These are phyloP conservation scores for Plicaturopsis crispa DNA, from an alignment of 768 basidiomycete species.

Conservation along the genomic window DNA sequence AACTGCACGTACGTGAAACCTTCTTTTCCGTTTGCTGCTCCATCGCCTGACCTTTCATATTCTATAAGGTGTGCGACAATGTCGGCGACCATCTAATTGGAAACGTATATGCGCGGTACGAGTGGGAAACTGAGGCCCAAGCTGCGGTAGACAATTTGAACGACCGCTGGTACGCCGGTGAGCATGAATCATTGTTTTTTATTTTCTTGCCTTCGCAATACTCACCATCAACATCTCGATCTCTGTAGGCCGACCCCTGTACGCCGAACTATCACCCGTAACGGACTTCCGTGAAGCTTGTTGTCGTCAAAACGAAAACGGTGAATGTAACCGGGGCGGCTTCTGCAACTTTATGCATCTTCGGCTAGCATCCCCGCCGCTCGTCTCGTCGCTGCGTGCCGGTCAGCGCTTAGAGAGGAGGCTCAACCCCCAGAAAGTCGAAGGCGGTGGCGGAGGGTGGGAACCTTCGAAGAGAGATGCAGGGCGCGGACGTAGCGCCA, in stretches of 20 bases:
- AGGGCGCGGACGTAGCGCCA: constrained; percentile 66
- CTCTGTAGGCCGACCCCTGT: constrained; percentile 75
- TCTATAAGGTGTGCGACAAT: constrained; percentile 84
- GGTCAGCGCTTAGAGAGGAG: constrained; percentile 83
- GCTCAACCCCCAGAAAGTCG: constrained; percentile 56
- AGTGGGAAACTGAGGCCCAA: constrained; percentile 98
- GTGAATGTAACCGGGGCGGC: constrained; percentile 95
- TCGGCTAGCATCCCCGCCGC: constrained; percentile 76
- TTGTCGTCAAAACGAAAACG: constrained; percentile 97
- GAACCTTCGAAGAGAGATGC: constrained; percentile 67
- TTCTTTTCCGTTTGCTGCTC: not conserved
- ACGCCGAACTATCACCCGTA: constrained; percentile 96
- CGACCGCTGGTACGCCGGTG: constrained; percentile 97
- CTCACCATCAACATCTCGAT: too few species aligned
- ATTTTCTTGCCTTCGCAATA: constrained; percentile 3
- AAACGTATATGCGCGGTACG: constrained; percentile 96
- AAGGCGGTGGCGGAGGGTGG: constrained; percentile 74
- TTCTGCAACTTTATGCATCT: constrained; percentile 99
- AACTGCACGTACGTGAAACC: constrained; percentile 73
- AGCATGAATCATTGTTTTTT: constrained; percentile 18
- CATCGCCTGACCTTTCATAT: constrained; percentile 1
- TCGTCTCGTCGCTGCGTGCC: constrained; percentile 69
- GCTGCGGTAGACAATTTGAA: constrained; percentile 89
- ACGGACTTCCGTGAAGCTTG: constrained; percentile 99
- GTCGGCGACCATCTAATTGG: constrained; percentile 99